phyloP scores from a whole-genome alignment of 1,284 basidiomycete genomes.

The Porphyrellus sp. region DNA sequence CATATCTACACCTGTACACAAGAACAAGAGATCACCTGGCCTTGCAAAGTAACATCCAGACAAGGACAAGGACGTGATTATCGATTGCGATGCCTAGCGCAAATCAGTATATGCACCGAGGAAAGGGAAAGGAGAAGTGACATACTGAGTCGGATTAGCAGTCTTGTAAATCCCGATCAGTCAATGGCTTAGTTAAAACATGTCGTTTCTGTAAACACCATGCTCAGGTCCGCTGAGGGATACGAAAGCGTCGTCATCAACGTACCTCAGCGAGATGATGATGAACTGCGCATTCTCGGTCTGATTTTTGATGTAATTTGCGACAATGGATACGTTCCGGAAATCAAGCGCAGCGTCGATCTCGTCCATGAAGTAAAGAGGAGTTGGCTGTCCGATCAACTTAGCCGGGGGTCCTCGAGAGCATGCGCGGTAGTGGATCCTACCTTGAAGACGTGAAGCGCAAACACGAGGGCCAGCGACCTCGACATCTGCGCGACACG shows the following conservation, averaged over 20 bases:
- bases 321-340: conserved; percentile 97
- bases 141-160: conserved; percentile 64
- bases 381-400: conserved; percentile 70
- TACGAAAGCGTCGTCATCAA: conserved; percentile 1
- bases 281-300: conserved; percentile 94
- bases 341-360: conserved; percentile 98
- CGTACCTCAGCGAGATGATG: conserved; percentile 89
- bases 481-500: conserved; percentile 72
- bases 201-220: conserved; percentile 67
- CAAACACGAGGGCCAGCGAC: conserved; percentile 90
- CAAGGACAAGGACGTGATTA: conserved; percentile 30
- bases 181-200: conserved; percentile 93
- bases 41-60: neutral
- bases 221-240: neutral
- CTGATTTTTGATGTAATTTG: conserved; percentile 94
- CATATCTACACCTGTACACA: neutral
- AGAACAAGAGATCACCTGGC: conserved; percentile 1
- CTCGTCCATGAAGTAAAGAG: conserved; percentile 99
- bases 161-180: conserved; percentile 99
- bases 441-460: conserved; percentile 59
- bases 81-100: conserved; percentile 35
- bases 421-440: conserved; percentile 24
- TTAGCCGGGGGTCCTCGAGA: neutral
- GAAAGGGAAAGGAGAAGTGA: accelerated
- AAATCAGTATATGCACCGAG: neutral